These are phyloP conservation scores for Phlebiopsis flavidoalba DNA, from an alignment of 768 basidiomycete genomes.

Conservation along the genomic window DNA sequence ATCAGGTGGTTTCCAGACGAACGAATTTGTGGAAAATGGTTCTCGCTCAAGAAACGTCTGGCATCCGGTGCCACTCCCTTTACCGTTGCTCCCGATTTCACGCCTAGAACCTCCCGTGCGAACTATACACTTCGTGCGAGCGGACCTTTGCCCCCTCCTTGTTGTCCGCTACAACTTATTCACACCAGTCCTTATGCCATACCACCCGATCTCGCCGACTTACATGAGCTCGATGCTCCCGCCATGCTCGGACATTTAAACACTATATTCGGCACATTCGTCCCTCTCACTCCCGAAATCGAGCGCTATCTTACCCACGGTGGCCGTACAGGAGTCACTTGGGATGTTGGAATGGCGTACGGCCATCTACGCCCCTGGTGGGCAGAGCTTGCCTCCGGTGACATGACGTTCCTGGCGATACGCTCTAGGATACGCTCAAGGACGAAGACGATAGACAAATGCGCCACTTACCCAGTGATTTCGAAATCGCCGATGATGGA, in stretches of 20 bases:
- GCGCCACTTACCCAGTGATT: too few species aligned
- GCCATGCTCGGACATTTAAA: not conserved
- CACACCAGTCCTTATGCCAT: not conserved
- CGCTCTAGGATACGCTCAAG: not conserved
- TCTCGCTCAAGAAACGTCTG: too few species aligned
- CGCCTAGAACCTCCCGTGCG: too few species aligned
- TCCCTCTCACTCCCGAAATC: not conserved
- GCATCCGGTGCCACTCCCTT: too few species aligned
- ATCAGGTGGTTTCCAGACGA: too few species aligned
- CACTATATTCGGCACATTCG: not conserved
- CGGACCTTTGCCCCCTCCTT: too few species aligned
- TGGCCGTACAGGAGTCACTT: not conserved
- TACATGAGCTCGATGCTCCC: too few species aligned
- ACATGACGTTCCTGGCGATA: not conserved
- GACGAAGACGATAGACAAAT: not conserved
- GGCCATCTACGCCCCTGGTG: not conserved
- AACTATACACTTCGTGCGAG: too few species aligned
- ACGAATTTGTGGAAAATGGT: too few species aligned
- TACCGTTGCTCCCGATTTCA: too few species aligned
- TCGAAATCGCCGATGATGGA: too few species aligned
- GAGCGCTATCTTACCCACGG: not conserved
- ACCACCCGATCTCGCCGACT: not conserved
- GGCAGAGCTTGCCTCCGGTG: not conserved
- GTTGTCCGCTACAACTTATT: not conserved
- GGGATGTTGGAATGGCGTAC: not conserved